Evolutionary conservation across 2,329 filamentous ascomycete genomes (phyloP), one percentile per base, ranked within the genome.

Genomic region (Exophiala sp.): DNA sequence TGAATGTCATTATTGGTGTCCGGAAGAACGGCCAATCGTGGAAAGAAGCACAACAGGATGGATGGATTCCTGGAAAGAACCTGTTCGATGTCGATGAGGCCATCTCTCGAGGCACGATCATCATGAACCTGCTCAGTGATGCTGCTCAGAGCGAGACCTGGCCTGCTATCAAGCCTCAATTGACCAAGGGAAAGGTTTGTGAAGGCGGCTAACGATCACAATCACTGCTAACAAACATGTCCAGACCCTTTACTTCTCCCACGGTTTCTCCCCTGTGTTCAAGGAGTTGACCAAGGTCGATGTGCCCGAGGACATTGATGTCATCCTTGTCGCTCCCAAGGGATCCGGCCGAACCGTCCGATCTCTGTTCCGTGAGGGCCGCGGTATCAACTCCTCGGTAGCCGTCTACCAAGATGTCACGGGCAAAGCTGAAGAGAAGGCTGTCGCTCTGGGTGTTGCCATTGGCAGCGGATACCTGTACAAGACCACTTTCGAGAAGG

Each of bases 401-500:
- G 93, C 93, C 72, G 89, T 98, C 75, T 97, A 73, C 86, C 93
- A 98, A 78, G 93, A 98, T 70, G 89, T 97, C 60, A 95, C 89
- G 58, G 93, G 93, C 73, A 87, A 96, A 76, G 93, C 93, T 68
- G 83, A 97, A 80, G 93, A 98, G 83, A 95, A 91, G 82, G 93
- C 93, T 65, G 77, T 95, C 66, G 93, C 93, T 63, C 83, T 98
- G 65, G 93, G 93, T 78, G 91, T 97, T 60, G 93, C 91, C 69
- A 86, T 98, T 70, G 93, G 91, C 72, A 89, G 85, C 66, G 93
- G 93, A 68, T 98, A 98, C 82, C 87, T 98, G 65, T 98, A 98
- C 83, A 87, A 97, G 86, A 98, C 93, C 70, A 98, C 93, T 71
- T 98, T 98, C 69, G 86, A 98, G 83, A 98, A 98, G 86, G 93